Evolutionary conservation across 441 rosid species (phyloP).

Genomic region (Pelargonium exstipulatum): DNA sequence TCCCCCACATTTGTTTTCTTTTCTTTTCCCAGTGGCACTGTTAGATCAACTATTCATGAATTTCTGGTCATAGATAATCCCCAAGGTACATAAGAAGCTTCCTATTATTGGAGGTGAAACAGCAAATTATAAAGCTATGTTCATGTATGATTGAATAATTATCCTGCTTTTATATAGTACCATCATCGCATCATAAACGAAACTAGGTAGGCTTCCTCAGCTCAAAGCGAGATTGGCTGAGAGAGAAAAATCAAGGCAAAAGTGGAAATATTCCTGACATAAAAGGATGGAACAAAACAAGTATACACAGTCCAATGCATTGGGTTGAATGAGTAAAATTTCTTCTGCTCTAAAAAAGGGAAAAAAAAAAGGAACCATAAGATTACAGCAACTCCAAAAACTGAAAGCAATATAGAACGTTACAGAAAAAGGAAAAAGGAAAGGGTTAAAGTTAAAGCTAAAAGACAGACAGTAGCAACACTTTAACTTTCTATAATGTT

Average conservation of each 20-base stretch:
- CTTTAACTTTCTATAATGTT: background rate
- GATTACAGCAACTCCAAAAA: background rate
- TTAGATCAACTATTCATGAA: background rate
- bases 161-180: background rate
- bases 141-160: background rate
- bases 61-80: background rate
- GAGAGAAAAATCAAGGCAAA: background rate
- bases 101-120: background rate
- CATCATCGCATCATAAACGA: background rate
- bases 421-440: background rate
- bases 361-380: background rate
- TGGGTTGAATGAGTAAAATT: background rate
- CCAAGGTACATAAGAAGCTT: background rate
- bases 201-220: background rate
- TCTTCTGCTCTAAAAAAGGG: background rate
- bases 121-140: background rate
- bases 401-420: background rate
- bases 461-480: background rate
- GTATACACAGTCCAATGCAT: background rate
- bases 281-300: background rate
- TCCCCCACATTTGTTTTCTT: background rate
- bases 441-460: slow-evolving; percentile 4
- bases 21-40: background rate
- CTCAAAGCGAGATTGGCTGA: background rate
- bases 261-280: slow-evolving; percentile 1